Base-by-base conservation (phyloP, 2,329 filamentous ascomycete species). In the Aspergillus aculeatus region DNA sequence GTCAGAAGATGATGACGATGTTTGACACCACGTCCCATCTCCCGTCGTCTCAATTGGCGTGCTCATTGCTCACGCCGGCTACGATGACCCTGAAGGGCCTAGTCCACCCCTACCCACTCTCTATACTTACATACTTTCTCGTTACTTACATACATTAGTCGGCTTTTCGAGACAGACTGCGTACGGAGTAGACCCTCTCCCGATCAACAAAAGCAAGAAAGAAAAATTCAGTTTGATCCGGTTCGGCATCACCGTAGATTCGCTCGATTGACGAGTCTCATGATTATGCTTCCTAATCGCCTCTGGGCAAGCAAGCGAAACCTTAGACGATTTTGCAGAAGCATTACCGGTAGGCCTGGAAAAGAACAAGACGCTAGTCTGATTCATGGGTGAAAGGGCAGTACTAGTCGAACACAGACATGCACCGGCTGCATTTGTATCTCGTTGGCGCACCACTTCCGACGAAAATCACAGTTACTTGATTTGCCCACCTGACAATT, bases 251-350 rank as follows among this genome's bases (percentile, higher is more conserved):
- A 44, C 38, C 38, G 38, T 44, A 44, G 38, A 44, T 44, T 44
- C 38, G 38, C 38, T 14, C 14, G 32, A 47, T 50, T 58, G 61
- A 59, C 47, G 16, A 51, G 63, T 61, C 64, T 62, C 61, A 65
- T 62, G 61, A 65, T 64, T 51, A 56, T 56, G 57, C 29, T 62
- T 23, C 41, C 21, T 21, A 53, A 65, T 64, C 53, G 51, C 50
- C 48, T 61, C 56, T 61, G 47, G 55, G 21, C 35, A 44, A 50
- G 21, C 35, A 44, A 50, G 14, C 29, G 14, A 23, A 44, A 35
- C 12, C 32, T 16, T 35, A 12, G 11, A 12, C 14, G 32, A 35
- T 6, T 5, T 35, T 35, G 14, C 38, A 44, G 19, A 16, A 16
- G 16, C 38, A 44, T 3, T 3, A 19, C 32, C 26, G 14, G 32